A percentile compares a stretch with the other conserved stretches of the same genome.
These are phyloP conservation scores for Aphanoascus verrucosus DNA, from an alignment of 2,329 filamentous ascomycete species.

Conservation along the genomic window DNA sequence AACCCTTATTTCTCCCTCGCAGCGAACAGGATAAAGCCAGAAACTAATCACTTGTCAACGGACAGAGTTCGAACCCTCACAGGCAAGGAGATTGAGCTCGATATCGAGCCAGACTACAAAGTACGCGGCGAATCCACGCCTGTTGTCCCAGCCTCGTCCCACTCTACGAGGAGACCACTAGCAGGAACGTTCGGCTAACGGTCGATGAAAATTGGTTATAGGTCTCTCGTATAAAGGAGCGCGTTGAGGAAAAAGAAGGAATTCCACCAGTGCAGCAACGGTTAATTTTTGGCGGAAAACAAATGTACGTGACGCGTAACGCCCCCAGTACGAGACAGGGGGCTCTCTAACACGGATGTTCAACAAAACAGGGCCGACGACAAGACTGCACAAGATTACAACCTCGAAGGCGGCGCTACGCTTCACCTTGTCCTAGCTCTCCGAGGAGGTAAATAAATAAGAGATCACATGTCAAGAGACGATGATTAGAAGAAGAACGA, in stretches of 20 bases:
- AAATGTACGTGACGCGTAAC: conserved; percentile 58
- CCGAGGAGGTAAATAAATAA: conserved; percentile 45
- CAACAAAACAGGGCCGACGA: conserved; percentile 65
- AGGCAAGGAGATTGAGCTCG: conserved; percentile 96
- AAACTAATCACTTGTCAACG: conserved; percentile 8
- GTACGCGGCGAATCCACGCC: conserved; percentile 36
- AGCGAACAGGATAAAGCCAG: neutral
- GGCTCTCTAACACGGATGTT: conserved; percentile 2
- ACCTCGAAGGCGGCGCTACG: conserved; percentile 81
- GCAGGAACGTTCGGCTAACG: neutral
- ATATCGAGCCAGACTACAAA: conserved; percentile 91
- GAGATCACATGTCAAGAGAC: neutral
- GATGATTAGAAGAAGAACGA: neutral
- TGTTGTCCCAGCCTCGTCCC: neutral
- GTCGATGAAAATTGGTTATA: conserved; percentile 29
- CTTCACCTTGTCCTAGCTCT: conserved; percentile 92
- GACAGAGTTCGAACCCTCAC: conserved; percentile 88
- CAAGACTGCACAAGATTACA: conserved; percentile 83
- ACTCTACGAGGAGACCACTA: neutral
- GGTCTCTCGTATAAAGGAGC: conserved; percentile 96
- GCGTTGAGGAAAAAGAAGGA: conserved; percentile 97
- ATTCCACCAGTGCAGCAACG: conserved; percentile 96
- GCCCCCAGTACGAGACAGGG: neutral
- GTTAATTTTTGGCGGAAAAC: conserved; percentile 92
- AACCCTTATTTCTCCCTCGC: neutral